Conservation (phyloP, 495 filamentous ascomycete genomes). For the Penicillium pulvis region DNA sequence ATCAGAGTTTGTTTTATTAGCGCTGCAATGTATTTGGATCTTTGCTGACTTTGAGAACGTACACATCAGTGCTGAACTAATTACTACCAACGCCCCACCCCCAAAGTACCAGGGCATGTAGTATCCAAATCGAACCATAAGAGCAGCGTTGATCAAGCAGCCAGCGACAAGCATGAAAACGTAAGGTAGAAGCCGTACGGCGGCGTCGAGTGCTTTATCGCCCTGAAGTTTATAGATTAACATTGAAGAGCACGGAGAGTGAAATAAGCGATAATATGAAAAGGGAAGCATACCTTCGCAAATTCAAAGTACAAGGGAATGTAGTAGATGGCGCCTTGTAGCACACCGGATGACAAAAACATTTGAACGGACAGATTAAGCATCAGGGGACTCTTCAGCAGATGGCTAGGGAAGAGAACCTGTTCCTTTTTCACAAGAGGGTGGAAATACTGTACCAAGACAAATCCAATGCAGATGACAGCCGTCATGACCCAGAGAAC, state of each 20-base stretch:
- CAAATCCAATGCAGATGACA: slow-evolving; percentile 1
- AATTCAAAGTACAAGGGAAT: slow-evolving; percentile 10
- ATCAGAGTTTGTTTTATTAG: neutral
- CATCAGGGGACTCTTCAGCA: slow-evolving; percentile 3
- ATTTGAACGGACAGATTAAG: neutral
- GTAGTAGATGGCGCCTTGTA: slow-evolving; percentile 6
- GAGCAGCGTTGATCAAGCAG: slow-evolving; percentile 30
- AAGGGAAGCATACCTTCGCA: neutral
- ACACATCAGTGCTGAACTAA: slow-evolving; percentile 17
- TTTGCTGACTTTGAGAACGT: slow-evolving; percentile 1
- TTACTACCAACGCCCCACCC: slow-evolving; percentile 28
- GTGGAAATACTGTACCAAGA: slow-evolving; percentile 13
- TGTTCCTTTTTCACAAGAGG: slow-evolving; percentile 2
- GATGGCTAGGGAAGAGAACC: slow-evolving; percentile 4
- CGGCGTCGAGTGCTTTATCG: slow-evolving; percentile 2
- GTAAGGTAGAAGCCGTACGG: slow-evolving; percentile 8
- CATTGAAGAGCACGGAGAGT: slow-evolving; percentile 42
- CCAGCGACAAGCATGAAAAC: slow-evolving; percentile 23
- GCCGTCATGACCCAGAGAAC: slow-evolving; percentile 5
- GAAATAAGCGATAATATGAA: neutral
- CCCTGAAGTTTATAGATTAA: slow-evolving; percentile 26
- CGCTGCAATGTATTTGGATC: neutral
- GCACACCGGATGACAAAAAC: slow-evolving; percentile 3
- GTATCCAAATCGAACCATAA: slow-evolving; percentile 50
- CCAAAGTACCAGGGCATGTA: slow-evolving; percentile 56